Evolutionary conservation across 371 early-diverging fungal species (phyloP).

Genomic region (Zancudomyces culisetae): DNA sequence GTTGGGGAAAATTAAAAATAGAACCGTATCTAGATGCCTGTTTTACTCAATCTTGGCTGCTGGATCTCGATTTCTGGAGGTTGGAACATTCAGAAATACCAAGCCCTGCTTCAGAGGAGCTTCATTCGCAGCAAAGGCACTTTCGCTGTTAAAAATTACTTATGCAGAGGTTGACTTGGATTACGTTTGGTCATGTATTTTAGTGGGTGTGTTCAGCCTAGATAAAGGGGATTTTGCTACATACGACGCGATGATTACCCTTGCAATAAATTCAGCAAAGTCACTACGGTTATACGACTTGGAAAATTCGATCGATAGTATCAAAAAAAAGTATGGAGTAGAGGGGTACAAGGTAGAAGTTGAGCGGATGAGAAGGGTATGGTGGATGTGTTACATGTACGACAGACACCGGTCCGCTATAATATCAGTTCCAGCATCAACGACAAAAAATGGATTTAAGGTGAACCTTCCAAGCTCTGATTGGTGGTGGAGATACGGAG

Average conservation of each 20-base stretch:
- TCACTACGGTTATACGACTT: neutral
- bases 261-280: neutral
- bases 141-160: neutral
- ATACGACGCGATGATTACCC: neutral
- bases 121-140: neutral
- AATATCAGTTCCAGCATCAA: neutral
- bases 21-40: neutral
- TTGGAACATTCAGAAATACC: neutral
- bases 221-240: neutral
- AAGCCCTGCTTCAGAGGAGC: neutral
- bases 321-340: neutral
- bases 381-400: neutral
- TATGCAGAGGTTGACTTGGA: neutral
- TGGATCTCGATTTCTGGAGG: neutral
- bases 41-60: neutral
- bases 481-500: neutral
- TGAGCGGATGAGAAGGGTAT: neutral
- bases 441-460: neutral
- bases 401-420: neutral
- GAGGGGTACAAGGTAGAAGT: neutral
- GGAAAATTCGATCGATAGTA: neutral
- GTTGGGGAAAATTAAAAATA: neutral
- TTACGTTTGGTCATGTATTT: neutral
- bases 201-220: neutral
- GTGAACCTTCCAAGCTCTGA: neutral